These are phyloP conservation scores for Chalciporus sphaerocephalus DNA, from an alignment of 768 basidiomycete genomes.

Conservation along the genomic window DNA sequence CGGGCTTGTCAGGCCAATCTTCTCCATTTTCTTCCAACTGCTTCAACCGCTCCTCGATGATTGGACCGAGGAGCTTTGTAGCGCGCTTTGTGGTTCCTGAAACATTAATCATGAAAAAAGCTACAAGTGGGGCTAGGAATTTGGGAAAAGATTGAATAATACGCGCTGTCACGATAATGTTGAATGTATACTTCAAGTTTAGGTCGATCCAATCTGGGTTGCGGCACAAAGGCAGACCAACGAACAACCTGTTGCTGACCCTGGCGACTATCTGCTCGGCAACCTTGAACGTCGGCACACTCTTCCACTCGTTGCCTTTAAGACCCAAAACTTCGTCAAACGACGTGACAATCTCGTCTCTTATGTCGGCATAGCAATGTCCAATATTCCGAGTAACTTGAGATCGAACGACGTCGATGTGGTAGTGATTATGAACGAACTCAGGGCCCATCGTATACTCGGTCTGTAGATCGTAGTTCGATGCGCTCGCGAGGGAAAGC, in stretches of 20 bases:
- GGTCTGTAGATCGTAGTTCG: constrained; percentile 36
- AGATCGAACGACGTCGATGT: constrained; percentile 26
- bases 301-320: constrained; percentile 34
- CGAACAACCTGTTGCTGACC: constrained; percentile 43
- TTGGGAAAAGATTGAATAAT: constrained; percentile 32
- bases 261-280: constrained; percentile 37
- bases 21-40: constrained; percentile 23
- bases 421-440: constrained; percentile 30
- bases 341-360: constrained; percentile 34
- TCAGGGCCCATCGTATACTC: constrained; percentile 38
- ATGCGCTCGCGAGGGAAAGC: constrained; percentile 34
- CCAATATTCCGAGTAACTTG: constrained; percentile 40
- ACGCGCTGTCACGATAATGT: constrained; percentile 22
- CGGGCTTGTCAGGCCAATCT: constrained; percentile 31
- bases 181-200: constrained; percentile 29
- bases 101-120: constrained; percentile 10
- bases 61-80: constrained; percentile 19
- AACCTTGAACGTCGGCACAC: constrained; percentile 24
- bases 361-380: constrained; percentile 26
- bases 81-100: constrained; percentile 8
- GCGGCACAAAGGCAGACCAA: constrained; percentile 45
- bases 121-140: constrained; percentile 30
- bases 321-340: constrained; percentile 36
- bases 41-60: constrained; percentile 28
- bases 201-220: constrained; percentile 33